Percentiles rank a stretch among this genome's conserved stretches.
Evolutionary conservation across 176 grass and related monocot genomes (phyloP).

Genomic region (Metroxylon sagu): DNA sequence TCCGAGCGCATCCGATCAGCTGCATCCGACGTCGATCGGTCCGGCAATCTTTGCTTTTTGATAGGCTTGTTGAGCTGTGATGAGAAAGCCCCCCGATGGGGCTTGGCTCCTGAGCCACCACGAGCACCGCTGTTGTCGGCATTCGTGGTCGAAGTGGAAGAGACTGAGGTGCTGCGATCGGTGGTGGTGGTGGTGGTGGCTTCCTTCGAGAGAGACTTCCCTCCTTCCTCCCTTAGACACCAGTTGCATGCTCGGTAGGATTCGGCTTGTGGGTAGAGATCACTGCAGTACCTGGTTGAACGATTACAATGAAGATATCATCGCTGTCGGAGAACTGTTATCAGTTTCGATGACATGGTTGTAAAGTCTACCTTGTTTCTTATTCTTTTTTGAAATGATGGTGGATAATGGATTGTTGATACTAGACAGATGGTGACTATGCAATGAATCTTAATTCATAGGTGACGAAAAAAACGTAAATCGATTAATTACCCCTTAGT

Average conservation of each 20-base stretch:
- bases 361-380: no score
- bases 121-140: neutral
- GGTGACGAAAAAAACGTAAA: no score
- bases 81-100: constrained; percentile 41
- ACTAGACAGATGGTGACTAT: no score
- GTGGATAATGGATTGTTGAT: no score
- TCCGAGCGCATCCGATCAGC: constrained; percentile 32
- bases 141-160: constrained; percentile 2
- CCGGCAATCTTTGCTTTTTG: constrained; percentile 64
- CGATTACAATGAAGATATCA: neutral
- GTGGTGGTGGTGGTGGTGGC: no score
- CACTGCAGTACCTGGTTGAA: constrained; percentile 70
- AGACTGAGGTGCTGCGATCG: neutral
- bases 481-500: no score
- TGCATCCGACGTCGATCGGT: constrained; percentile 58
- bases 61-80: constrained; percentile 61
- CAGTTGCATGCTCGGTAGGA: constrained; percentile 80
- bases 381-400: no score
- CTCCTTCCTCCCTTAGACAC: constrained; percentile 58
- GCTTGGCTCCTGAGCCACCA: constrained; percentile 22
- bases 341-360: no score
- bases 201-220: constrained; percentile 1
- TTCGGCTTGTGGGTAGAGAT: constrained; percentile 74
- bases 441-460: no score
- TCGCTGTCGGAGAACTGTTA: no score